Conservation (phyloP, 2,329 filamentous ascomycete species). For the Exophiala spinifera region DNA sequence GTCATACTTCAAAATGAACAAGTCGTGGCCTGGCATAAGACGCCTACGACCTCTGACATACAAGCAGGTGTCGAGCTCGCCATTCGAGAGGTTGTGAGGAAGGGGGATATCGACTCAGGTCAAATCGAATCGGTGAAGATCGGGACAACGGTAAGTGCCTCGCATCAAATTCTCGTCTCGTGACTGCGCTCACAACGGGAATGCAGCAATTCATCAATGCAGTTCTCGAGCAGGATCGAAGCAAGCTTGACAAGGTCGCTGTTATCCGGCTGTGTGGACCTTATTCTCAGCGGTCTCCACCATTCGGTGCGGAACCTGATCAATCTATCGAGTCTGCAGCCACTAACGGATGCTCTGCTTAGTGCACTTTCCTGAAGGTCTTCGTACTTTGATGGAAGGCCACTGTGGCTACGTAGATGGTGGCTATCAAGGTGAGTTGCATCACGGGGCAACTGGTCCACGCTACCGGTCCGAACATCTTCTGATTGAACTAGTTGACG, state of each 20-base stretch:
- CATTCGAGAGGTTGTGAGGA: slow-evolving; percentile 43
- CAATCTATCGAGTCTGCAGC: slow-evolving; percentile 32
- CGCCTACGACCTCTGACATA: slow-evolving; percentile 49
- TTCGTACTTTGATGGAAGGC: slow-evolving; percentile 47
- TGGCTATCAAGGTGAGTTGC: slow-evolving; percentile 45
- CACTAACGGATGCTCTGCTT: slow-evolving; percentile 46
- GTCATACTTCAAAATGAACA: slow-evolving; percentile 35
- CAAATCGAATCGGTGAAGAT: slow-evolving; percentile 48
- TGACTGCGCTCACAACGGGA: background rate
- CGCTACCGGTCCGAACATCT: slow-evolving; percentile 39
- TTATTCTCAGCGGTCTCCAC: slow-evolving; percentile 38
- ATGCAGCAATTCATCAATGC: slow-evolving; percentile 46
- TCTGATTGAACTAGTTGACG: slow-evolving; percentile 45
- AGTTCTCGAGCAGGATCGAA: slow-evolving; percentile 48
- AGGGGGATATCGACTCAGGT: slow-evolving; percentile 37
- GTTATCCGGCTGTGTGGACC: slow-evolving; percentile 51
- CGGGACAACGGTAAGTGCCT: slow-evolving; percentile 39
- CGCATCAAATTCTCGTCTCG: background rate
- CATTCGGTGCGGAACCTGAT: slow-evolving; percentile 37
- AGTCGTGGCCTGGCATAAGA: slow-evolving; percentile 48
- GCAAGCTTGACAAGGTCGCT: slow-evolving; percentile 50
- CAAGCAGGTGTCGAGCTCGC: slow-evolving; percentile 48
- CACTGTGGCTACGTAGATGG: slow-evolving; percentile 50
- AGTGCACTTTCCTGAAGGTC: slow-evolving; percentile 45
- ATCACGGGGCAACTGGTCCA: slow-evolving; percentile 47